Conservation (phyloP, 2,329 filamentous ascomycete genomes). For the Dendryphion nanum region DNA sequence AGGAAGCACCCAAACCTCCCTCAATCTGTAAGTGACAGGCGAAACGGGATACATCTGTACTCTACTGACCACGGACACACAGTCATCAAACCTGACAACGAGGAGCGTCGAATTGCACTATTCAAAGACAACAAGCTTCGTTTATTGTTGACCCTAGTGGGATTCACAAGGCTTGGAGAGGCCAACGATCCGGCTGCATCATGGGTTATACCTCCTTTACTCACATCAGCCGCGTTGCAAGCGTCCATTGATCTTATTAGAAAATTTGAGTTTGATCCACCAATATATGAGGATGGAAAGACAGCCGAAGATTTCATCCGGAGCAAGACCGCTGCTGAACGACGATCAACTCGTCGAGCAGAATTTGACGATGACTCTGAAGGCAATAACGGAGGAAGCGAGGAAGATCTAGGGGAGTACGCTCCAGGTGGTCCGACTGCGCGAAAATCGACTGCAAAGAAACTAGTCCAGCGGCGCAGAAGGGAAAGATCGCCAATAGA, state of each 20-base stretch:
- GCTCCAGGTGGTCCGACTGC: constrained; percentile 66
- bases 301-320: constrained; percentile 77
- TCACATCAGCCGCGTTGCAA: constrained; percentile 65
- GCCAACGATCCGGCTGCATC: constrained; percentile 73
- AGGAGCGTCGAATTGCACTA: constrained; percentile 68
- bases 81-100: constrained; percentile 57
- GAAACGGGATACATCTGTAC: constrained; percentile 19
- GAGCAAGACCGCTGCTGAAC: constrained; percentile 58
- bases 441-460: constrained; percentile 54
- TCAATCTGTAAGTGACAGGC: constrained; percentile 47
- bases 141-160: constrained; percentile 75
- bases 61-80: constrained; percentile 9
- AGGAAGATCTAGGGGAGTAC: constrained; percentile 61
- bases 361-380: constrained; percentile 71
- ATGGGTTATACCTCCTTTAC: constrained; percentile 72
- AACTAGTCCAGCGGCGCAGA: constrained; percentile 56
- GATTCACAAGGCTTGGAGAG: constrained; percentile 62
- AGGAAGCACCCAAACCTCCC: constrained; percentile 39
- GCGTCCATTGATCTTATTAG: constrained; percentile 71
- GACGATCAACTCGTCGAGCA: constrained; percentile 45
- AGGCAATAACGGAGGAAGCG: constrained; percentile 55
- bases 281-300: constrained; percentile 71
- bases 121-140: constrained; percentile 89
- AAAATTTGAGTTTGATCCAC: constrained; percentile 74
- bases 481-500: constrained; percentile 56